These are phyloP conservation scores for Aspergillus ibericus DNA, from an alignment of 2,329 filamentous ascomycete species.

Conservation along the genomic window DNA sequence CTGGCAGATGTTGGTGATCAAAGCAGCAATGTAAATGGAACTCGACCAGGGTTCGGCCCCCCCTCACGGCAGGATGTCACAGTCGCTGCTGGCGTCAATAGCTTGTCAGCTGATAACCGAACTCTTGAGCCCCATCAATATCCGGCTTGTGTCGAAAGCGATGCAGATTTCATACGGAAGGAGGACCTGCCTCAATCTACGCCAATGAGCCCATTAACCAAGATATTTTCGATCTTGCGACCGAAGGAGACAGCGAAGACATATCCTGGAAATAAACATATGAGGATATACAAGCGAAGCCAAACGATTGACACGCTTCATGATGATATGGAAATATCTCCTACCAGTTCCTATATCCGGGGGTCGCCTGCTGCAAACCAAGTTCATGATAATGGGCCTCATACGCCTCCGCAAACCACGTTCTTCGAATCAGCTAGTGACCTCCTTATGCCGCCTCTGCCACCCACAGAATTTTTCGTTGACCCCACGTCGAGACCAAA, in stretches of 20 bases:
- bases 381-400: conserved; percentile 53
- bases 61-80: conserved; percentile 6
- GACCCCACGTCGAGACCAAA: conserved; percentile 78
- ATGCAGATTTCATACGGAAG: conserved; percentile 1
- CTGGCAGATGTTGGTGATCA: conserved; percentile 24
- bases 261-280: conserved; percentile 44
- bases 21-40: conserved; percentile 5
- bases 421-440: conserved; percentile 96
- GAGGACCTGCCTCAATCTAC: conserved; percentile 23
- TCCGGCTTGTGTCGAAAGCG: conserved; percentile 7
- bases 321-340: conserved; percentile 15
- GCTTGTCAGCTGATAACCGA: conserved; percentile 20
- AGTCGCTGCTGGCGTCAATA: not conserved
- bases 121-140: conserved; percentile 18
- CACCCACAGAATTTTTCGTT: conserved; percentile 75
- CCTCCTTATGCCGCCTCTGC: conserved; percentile 84
- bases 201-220: conserved; percentile 56
- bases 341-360: conserved; percentile 7
- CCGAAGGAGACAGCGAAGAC: conserved; percentile 53
- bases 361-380: conserved; percentile 49
- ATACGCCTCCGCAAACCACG: conserved; percentile 82
- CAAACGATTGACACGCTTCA: conserved; percentile 62
- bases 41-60: not conserved
- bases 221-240: conserved; percentile 74
- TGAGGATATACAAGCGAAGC: conserved; percentile 72